phyloP scores from a whole-genome alignment of 139 green algal species.

The Chlorella sorokiniana region DNA sequence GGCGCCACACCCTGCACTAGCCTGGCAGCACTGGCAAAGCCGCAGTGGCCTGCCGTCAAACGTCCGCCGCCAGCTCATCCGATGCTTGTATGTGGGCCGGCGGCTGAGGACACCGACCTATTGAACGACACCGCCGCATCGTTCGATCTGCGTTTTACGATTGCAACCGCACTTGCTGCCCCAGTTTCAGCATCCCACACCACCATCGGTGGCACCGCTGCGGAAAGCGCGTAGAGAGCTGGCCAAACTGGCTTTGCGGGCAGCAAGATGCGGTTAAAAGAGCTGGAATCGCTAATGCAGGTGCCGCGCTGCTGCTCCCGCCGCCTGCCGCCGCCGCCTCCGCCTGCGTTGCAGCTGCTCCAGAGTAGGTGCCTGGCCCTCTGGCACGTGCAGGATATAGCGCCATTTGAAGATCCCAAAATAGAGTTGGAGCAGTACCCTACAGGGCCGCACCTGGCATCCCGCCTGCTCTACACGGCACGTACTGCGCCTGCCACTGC shows the following conservation, averaged over 20 bases:
- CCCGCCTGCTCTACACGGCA: conserved; percentile 83
- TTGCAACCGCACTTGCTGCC: no score
- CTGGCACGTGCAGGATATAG: conserved; percentile 64
- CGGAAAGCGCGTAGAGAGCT: no score
- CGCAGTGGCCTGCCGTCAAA: no score
- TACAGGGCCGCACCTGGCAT: conserved; percentile 83
- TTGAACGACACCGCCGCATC: no score
- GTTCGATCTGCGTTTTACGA: no score
- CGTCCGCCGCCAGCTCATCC: no score
- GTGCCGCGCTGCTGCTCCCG: conserved; percentile 21
- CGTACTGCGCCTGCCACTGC: conserved; percentile 9
- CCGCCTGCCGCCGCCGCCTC: not conserved
- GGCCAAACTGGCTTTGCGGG: not conserved
- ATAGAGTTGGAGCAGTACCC: conserved; percentile 95
- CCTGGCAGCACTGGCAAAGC: no score
- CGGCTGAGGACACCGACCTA: no score
- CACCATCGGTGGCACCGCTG: no score
- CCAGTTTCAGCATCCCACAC: no score
- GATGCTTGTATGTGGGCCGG: no score
- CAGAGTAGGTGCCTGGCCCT: not conserved
- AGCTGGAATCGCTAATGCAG: conserved; percentile 82
- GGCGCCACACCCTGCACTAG: no score
- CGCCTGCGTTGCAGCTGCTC: not conserved
- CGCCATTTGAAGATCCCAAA: conserved; percentile 77
- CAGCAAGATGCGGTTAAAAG: conserved; percentile 83